Percentiles rank a stretch among this genome's conserved stretches.
Conservation (phyloP, 208 protist genomes). For the Trypanosoma grayi region DNA sequence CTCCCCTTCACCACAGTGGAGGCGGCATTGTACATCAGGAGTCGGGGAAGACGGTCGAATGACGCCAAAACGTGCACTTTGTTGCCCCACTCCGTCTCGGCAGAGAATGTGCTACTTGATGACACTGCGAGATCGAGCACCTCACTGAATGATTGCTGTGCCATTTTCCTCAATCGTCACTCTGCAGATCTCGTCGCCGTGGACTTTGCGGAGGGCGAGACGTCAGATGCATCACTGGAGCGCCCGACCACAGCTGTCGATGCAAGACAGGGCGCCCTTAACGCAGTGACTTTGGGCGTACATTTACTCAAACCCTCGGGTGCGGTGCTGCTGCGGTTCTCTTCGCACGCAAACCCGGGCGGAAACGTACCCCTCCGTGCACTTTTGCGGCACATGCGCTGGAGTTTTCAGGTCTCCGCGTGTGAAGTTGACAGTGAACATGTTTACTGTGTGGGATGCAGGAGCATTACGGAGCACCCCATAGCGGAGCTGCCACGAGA, state of each 20-base stretch:
- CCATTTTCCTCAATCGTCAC: conserved; percentile 4
- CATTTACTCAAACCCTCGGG: conserved; percentile 25
- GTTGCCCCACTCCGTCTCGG: neutral
- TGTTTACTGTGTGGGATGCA: conserved; percentile 22
- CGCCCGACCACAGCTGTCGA: neutral
- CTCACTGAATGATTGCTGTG: neutral
- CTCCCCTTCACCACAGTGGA: conserved; percentile 15
- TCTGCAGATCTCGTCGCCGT: conserved; percentile 19
- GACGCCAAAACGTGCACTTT: neutral
- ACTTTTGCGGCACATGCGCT: conserved; percentile 12
- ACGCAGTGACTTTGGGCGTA: conserved; percentile 8
- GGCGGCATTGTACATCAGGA: conserved; percentile 15
- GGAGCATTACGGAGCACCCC: conserved; percentile 18
- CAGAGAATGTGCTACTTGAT: neutral
- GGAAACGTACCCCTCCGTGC: neutral
- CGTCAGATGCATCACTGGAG: neutral
- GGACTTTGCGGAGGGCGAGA: neutral
- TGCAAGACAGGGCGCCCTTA: neutral
- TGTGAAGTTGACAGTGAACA: conserved; percentile 10
- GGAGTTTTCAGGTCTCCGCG: conserved; percentile 14
- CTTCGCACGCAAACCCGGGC: neutral
- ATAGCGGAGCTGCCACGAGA: conserved; percentile 8
- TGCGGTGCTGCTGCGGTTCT: conserved; percentile 15
- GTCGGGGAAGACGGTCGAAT: neutral
- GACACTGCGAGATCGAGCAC: neutral